Evolutionary conservation across 2,329 filamentous ascomycete species (phyloP).

Genomic region (Penicillium sumatraense): DNA sequence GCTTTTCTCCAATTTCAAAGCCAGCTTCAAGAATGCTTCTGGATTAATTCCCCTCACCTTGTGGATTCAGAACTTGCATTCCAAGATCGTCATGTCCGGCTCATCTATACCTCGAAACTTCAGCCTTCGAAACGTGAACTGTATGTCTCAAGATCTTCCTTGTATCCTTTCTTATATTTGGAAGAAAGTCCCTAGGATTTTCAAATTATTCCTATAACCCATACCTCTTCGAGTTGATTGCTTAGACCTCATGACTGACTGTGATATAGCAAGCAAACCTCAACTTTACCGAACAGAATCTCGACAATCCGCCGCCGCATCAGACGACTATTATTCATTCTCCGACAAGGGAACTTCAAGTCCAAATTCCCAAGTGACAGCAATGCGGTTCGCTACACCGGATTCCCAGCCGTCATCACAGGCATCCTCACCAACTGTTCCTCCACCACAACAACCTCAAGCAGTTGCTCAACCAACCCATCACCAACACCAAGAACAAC

Average conservation of each 20-base stretch:
- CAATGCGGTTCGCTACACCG: constrained; percentile 50
- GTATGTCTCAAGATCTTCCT: constrained; percentile 21
- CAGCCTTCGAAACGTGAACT: constrained; percentile 29
- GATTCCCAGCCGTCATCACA: constrained; percentile 41
- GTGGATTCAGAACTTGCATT: constrained; percentile 24
- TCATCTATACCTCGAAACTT: constrained; percentile 21
- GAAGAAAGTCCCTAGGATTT: not conserved
- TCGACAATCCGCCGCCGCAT: constrained; percentile 53
- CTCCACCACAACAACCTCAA: constrained; percentile 29
- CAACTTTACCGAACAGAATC: constrained; percentile 49
- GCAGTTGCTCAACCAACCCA: constrained; percentile 10
- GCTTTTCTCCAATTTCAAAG: constrained; percentile 6
- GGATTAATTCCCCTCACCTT: constrained; percentile 18
- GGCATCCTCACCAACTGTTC: constrained; percentile 34
- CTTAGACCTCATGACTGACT: constrained; percentile 19
- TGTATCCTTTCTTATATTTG: not conserved
- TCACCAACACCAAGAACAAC: no score
- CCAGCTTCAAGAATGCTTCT: constrained; percentile 27
- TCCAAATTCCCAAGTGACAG: constrained; percentile 43
- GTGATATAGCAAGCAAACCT: constrained; percentile 46
- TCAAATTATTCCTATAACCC: not conserved
- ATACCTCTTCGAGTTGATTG: no score
- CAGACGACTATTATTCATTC: constrained; percentile 56
- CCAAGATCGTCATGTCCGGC: constrained; percentile 24
- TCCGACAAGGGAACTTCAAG: constrained; percentile 43